A percentile compares a stretch with the other conserved stretches of the same genome.
These are phyloP conservation scores for Gnetum montanum DNA, from an alignment of 75 land plant genomes.

Conservation along the genomic window DNA sequence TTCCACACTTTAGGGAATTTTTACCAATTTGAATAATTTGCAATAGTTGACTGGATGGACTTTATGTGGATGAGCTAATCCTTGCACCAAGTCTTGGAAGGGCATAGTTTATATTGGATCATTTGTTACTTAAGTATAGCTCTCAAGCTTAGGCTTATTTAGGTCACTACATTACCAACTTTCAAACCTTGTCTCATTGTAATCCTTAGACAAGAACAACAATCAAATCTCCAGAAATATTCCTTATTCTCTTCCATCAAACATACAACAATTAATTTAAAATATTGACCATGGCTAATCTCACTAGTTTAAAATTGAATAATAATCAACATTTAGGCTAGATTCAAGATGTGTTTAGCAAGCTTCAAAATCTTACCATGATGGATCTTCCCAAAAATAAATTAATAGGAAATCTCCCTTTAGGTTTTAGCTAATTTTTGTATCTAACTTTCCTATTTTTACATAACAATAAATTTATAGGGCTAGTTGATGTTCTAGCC, in stretches of 20 bases:
- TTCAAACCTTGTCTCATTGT: conserved; percentile 8
- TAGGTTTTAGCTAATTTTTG: too few species aligned
- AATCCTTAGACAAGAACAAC: conserved; percentile 50
- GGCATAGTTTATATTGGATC: conserved; percentile 70
- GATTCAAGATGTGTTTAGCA: conserved; percentile 40
- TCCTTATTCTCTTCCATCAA: conserved; percentile 63
- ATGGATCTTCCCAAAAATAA: conserved; percentile 77
- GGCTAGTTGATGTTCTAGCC: too few species aligned
- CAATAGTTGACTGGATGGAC: conserved; percentile 55
- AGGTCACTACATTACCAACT: conserved; percentile 20
- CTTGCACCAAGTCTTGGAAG: conserved; percentile 73
- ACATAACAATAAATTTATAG: too few species aligned
- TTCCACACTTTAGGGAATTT: conserved; percentile 46
- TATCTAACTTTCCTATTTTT: too few species aligned
- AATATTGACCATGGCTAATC: too few species aligned
- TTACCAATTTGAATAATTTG: conserved; percentile 36
- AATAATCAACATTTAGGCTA: too few species aligned
- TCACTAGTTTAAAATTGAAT: too few species aligned
- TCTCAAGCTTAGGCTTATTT: conserved; percentile 15
- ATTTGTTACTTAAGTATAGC: conserved; percentile 46
- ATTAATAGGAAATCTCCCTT: conserved; percentile 48
- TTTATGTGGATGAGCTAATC: conserved; percentile 46
- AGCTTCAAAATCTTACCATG: conserved; percentile 33
- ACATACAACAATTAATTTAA: too few species aligned
- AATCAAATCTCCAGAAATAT: conserved; percentile 48